phyloP scores from a whole-genome alignment of 177 flowering plant genomes.

The Vitis hybrid region DNA sequence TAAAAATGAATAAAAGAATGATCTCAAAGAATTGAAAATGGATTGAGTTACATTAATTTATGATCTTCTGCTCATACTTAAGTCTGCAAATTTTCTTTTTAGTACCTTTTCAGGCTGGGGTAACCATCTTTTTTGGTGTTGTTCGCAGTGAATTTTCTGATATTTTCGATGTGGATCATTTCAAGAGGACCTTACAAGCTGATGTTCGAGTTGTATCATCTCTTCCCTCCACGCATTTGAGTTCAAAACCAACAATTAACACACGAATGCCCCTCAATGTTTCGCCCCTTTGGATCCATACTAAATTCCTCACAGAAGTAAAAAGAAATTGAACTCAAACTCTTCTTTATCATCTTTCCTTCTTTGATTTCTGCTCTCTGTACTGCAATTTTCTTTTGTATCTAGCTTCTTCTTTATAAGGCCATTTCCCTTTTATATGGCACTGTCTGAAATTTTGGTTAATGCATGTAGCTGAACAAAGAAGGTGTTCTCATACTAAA shows the following conservation, averaged over 20 bases:
- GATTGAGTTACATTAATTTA: not conserved
- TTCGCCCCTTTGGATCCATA: constrained; percentile 69
- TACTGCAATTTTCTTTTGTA: no score
- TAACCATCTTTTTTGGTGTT: not conserved
- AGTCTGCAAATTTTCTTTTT: no score
- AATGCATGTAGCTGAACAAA: constrained; percentile 39
- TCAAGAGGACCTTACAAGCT: constrained; percentile 53
- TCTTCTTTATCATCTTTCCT: not conserved
- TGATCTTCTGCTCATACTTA: not conserved
- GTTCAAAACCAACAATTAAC: constrained; percentile 35
- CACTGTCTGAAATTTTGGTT: not conserved
- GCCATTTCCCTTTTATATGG: not conserved
- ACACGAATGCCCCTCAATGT: constrained; percentile 46
- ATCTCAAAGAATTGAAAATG: not conserved
- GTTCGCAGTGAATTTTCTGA: constrained; percentile 73
- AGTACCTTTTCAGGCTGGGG: no score
- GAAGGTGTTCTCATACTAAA: constrained; percentile 55
- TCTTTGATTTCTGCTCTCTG: no score
- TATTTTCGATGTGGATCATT: constrained; percentile 69
- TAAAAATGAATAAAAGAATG: not conserved
- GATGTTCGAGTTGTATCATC: constrained; percentile 74
- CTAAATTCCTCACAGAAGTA: constrained; percentile 49
- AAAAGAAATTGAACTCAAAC: not conserved
- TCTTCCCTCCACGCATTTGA: constrained; percentile 64
- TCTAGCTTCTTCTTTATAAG: not conserved